Conservation (phyloP, 805 yeast species). For the Clavispora vitiphila region DNA sequence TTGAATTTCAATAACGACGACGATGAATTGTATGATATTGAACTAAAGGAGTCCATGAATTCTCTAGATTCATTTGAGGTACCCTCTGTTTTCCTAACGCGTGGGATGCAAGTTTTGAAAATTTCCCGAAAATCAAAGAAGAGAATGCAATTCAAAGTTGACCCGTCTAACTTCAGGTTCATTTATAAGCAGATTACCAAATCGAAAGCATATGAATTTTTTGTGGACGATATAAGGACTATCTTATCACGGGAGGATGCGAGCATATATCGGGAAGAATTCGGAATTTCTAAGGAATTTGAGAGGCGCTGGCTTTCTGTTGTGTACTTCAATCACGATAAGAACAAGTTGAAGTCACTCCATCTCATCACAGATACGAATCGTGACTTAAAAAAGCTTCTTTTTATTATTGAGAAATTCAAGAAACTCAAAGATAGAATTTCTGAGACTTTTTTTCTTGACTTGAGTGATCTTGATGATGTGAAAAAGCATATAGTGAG, state of each 20-base stretch:
- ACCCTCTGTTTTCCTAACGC: constrained; percentile 37
- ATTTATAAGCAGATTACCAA: constrained; percentile 39
- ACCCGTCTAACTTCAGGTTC: constrained; percentile 49
- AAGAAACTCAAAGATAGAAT: constrained; percentile 57
- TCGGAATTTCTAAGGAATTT: constrained; percentile 62
- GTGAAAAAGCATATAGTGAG: constrained; percentile 22
- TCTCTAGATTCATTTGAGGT: constrained; percentile 12
- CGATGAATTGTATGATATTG: neutral
- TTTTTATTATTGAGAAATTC: constrained; percentile 53
- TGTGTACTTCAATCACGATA: constrained; percentile 57
- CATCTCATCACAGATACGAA: constrained; percentile 71
- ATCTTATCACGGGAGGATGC: constrained; percentile 68
- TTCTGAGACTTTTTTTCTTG: constrained; percentile 48
- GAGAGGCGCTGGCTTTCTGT: constrained; percentile 75
- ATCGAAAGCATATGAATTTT: constrained; percentile 22
- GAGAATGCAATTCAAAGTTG: constrained; percentile 52
- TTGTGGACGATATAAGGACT: constrained; percentile 60
- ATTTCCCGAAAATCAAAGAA: constrained; percentile 68
- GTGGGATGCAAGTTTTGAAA: constrained; percentile 61
- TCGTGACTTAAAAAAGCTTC: constrained; percentile 53
- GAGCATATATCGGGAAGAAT: constrained; percentile 78
- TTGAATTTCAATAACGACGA: neutral
- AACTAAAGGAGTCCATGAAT: constrained; percentile 3
- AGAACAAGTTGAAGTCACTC: constrained; percentile 65
- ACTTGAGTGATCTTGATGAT: constrained; percentile 33